phyloP scores from a whole-genome alignment of 2,329 filamentous ascomycete species.

The Ophiocordyceps sinensis region DNA sequence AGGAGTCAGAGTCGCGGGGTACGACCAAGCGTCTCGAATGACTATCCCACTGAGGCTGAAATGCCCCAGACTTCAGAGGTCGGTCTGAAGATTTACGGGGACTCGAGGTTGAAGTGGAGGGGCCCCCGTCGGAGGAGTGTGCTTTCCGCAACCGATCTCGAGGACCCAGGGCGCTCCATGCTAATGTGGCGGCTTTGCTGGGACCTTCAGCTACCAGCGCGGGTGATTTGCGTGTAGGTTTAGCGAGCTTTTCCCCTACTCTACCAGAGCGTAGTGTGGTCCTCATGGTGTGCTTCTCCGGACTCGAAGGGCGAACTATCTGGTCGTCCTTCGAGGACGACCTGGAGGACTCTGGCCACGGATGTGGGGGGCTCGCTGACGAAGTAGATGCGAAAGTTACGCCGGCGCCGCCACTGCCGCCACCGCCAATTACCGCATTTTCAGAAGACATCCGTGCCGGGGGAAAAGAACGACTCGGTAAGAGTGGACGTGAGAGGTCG shows the following conservation, averaged over 20 bases:
- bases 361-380: conserved; percentile 3
- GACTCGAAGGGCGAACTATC: conserved; percentile 35
- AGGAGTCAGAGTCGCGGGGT: conserved; percentile 18
- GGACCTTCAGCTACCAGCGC: conserved; percentile 35
- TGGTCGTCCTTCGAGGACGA: conserved; percentile 19
- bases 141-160: conserved; percentile 19
- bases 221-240: conserved; percentile 23
- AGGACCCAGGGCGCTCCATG: conserved; percentile 37
- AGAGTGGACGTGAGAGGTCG: conserved; percentile 58
- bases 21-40: conserved; percentile 36
- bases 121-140: conserved; percentile 10
- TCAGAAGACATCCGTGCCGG: conserved; percentile 40
- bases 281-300: conserved; percentile 47
- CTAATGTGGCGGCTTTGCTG: conserved; percentile 49
- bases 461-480: conserved; percentile 41
- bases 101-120: conserved; percentile 6
- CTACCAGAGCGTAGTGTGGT: conserved; percentile 42
- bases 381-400: conserved; percentile 3
- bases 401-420: neutral
- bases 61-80: conserved; percentile 15
- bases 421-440: conserved; percentile 19
- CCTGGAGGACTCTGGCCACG: conserved; percentile 8
- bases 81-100: conserved; percentile 17
- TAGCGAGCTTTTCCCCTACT: conserved; percentile 25
- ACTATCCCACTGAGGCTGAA: conserved; percentile 35